Conservation (phyloP, 129 eudicot genomes). For the Cynara cardunculus region DNA sequence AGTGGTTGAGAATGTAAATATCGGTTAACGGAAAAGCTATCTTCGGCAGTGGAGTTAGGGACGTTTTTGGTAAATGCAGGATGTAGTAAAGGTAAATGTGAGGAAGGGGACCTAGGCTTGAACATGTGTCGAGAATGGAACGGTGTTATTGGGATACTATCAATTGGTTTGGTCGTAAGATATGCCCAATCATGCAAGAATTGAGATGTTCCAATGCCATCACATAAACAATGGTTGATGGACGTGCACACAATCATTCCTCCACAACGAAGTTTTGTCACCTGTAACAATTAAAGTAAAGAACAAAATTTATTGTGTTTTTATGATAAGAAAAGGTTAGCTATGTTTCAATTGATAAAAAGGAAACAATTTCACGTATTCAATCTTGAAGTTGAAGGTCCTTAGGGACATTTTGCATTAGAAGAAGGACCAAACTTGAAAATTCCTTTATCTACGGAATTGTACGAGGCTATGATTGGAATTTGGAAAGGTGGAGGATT, state of each 20-base stretch:
- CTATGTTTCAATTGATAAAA: background rate
- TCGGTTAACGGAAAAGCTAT: conserved; percentile 26
- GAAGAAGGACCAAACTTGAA: background rate
- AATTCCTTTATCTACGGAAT: background rate
- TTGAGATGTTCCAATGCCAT: conserved; percentile 87
- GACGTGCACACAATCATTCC: conserved; percentile 80
- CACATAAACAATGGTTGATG: conserved; percentile 84
- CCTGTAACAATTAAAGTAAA: conserved; percentile 30
- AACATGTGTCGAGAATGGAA: conserved; percentile 77
- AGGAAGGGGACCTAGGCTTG: conserved; percentile 44
- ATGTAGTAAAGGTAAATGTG: conserved; percentile 39
- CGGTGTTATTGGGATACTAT: conserved; percentile 45
- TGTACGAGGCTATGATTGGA: conserved; percentile 1
- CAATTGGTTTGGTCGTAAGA: conserved; percentile 33
- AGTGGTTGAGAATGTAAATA: conserved; percentile 73
- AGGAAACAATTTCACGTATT: background rate
- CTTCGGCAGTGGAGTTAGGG: background rate
- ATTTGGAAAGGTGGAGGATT: conserved; percentile 7
- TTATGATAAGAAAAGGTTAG: background rate
- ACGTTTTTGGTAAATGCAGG: conserved; percentile 38
- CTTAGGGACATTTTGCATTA: background rate
- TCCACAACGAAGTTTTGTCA: conserved; percentile 78
- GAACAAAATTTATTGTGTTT: background rate
- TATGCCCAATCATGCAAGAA: conserved; percentile 93
- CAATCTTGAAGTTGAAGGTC: background rate